Evolutionary conservation across 2,329 filamentous ascomycete species (phyloP).

Genomic region (Neonectria neomacrospora): DNA sequence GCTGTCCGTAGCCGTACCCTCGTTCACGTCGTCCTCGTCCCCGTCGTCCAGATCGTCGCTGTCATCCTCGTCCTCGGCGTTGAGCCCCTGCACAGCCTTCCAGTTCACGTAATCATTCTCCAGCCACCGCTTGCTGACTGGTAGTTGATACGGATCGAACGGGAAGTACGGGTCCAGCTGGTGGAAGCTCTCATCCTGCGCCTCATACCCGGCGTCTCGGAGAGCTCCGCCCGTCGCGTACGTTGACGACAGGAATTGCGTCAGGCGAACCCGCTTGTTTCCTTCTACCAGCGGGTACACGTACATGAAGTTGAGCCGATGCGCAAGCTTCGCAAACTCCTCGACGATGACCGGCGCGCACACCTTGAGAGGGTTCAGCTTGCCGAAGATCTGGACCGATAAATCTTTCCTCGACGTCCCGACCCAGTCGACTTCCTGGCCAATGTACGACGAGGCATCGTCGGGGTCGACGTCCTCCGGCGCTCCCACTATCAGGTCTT

Average conservation of each 20-base stretch:
- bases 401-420: slow-evolving; percentile 79
- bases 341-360: slow-evolving; percentile 90
- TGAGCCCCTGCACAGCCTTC: slow-evolving; percentile 77
- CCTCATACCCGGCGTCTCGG: slow-evolving; percentile 59
- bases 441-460: slow-evolving; percentile 68
- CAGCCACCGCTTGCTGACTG: slow-evolving; percentile 87
- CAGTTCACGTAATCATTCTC: slow-evolving; percentile 85
- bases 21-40: slow-evolving; percentile 58
- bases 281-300: slow-evolving; percentile 88
- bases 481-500: slow-evolving; percentile 78
- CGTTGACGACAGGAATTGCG: slow-evolving; percentile 71
- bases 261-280: slow-evolving; percentile 89
- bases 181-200: slow-evolving; percentile 79
- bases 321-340: slow-evolving; percentile 89
- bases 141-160: slow-evolving; percentile 95
- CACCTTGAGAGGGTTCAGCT: slow-evolving; percentile 94
- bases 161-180: slow-evolving; percentile 96
- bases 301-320: slow-evolving; percentile 89
- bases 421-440: slow-evolving; percentile 83
- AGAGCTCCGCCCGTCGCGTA: slow-evolving; percentile 66
- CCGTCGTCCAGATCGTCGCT: slow-evolving; percentile 64
- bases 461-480: slow-evolving; percentile 71
- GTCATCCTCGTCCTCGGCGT: slow-evolving; percentile 66
- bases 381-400: slow-evolving; percentile 82
- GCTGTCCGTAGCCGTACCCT: slow-evolving; percentile 63